Percentiles rank a stretch among this genome's conserved stretches.
Conservation (phyloP, 2,329 filamentous ascomycete species). For the Sphaceloma murrayae region DNA sequence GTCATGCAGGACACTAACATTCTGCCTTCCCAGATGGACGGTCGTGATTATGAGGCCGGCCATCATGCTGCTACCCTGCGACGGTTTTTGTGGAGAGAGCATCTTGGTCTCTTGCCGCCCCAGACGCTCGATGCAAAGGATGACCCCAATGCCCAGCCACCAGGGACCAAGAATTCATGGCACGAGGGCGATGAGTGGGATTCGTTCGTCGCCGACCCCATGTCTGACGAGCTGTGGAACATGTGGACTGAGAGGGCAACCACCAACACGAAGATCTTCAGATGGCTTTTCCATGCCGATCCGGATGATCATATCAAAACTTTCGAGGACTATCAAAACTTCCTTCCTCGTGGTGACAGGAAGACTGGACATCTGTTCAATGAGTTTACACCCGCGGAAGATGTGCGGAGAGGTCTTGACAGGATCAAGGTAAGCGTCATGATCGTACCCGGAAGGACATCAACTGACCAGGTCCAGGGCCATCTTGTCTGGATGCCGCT, state of each 20-base stretch:
- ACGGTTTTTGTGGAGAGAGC: constrained; percentile 80
- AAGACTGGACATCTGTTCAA: constrained; percentile 85
- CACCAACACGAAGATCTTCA: constrained; percentile 63
- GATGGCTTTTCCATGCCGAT: constrained; percentile 77
- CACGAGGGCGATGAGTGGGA: constrained; percentile 59
- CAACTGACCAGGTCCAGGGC: constrained; percentile 43
- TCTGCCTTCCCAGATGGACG: constrained; percentile 67
- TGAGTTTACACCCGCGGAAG: constrained; percentile 59
- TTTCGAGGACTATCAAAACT: constrained; percentile 81
- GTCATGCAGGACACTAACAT: constrained; percentile 75
- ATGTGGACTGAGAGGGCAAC: constrained; percentile 61
- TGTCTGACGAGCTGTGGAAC: constrained; percentile 48
- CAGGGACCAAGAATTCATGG: constrained; percentile 61
- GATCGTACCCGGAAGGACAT: neutral
- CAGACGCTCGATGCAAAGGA: constrained; percentile 58
- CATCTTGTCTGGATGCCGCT: constrained; percentile 96
- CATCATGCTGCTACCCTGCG: constrained; percentile 73
- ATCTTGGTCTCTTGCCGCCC: constrained; percentile 69
- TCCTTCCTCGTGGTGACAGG: constrained; percentile 47
- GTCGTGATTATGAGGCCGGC: constrained; percentile 65
- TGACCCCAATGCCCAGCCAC: constrained; percentile 67
- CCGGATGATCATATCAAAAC: constrained; percentile 83
- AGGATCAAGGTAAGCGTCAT: constrained; percentile 42
- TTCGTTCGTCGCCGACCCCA: constrained; percentile 50
- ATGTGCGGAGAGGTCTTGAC: constrained; percentile 66